These are phyloP conservation scores for Alectoria sarmentosa DNA, from an alignment of 495 filamentous ascomycete genomes.

Conservation along the genomic window DNA sequence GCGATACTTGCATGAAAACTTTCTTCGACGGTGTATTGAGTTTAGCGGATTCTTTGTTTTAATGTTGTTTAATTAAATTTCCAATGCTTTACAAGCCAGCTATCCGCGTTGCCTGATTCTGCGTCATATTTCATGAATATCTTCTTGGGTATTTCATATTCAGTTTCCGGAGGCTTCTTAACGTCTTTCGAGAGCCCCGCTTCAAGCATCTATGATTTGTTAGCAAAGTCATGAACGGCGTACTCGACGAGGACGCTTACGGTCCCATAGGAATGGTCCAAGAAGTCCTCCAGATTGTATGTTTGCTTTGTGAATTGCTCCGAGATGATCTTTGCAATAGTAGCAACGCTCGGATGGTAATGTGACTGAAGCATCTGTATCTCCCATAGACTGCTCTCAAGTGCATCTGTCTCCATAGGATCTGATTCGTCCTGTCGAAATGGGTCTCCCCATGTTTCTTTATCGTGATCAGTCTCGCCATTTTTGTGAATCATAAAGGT, in stretches of 20 bases:
- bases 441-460: slow-evolving; percentile 68
- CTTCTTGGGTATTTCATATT: slow-evolving; percentile 87
- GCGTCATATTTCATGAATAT: slow-evolving; percentile 60
- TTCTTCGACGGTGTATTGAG: neutral
- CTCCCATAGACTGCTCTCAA: slow-evolving; percentile 95
- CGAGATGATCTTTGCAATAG: slow-evolving; percentile 85
- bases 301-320: slow-evolving; percentile 96
- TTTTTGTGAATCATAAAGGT: slow-evolving; percentile 94
- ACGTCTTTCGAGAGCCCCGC: slow-evolving; percentile 74
- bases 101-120: slow-evolving; percentile 37
- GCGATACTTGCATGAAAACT: neutral
- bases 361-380: slow-evolving; percentile 82
- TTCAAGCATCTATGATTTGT: slow-evolving; percentile 56
- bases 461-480: slow-evolving; percentile 38
- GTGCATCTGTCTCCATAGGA: slow-evolving; percentile 75
- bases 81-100: slow-evolving; percentile 49
- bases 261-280: slow-evolving; percentile 88
- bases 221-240: neutral
- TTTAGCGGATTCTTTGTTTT: neutral
- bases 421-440: slow-evolving; percentile 70
- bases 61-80: slow-evolving; percentile 36
- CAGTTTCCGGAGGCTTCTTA: slow-evolving; percentile 80
- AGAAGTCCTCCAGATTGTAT: slow-evolving; percentile 90
- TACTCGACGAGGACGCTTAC: slow-evolving; percentile 44
- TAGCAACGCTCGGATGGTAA: slow-evolving; percentile 96